Evolutionary conservation across 306 rosid genomes (phyloP).

Genomic region (Pueraria montana): DNA sequence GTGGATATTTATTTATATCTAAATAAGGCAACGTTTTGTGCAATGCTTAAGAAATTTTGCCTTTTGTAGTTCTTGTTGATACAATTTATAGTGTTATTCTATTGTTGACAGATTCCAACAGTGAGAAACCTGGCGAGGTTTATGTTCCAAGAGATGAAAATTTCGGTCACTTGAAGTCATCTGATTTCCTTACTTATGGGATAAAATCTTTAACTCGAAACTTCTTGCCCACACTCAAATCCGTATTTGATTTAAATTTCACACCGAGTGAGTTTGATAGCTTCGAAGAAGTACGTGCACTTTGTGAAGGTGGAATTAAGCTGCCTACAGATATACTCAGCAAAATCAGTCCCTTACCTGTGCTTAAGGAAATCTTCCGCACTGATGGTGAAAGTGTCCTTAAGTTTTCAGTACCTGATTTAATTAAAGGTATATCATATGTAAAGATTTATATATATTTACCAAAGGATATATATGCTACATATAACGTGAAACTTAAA

Average conservation of each 20-base stretch:
- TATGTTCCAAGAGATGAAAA: conserved; percentile 74
- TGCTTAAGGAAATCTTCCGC: conserved; percentile 46
- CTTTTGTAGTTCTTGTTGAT: too few species aligned
- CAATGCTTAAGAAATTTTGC: too few species aligned
- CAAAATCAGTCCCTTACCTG: conserved; percentile 56
- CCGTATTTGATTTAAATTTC: conserved; percentile 39
- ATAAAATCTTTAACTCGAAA: conserved; percentile 61
- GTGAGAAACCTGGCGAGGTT: conserved; percentile 44
- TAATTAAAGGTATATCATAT: conserved; percentile 62
- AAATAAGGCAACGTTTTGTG: not conserved
- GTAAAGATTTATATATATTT: too few species aligned
- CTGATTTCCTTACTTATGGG: conserved; percentile 64
- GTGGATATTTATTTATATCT: not conserved
- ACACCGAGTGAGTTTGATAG: conserved; percentile 60
- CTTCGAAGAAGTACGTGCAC: conserved; percentile 62
- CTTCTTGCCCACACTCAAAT: conserved; percentile 49
- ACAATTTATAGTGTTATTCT: not conserved
- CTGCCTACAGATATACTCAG: conserved; percentile 54
- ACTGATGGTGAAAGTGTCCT: conserved; percentile 65
- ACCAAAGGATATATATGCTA: too few species aligned
- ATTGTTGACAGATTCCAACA: conserved; percentile 53
- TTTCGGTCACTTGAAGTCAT: conserved; percentile 69
- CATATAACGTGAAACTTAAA: too few species aligned
- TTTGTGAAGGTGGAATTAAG: conserved; percentile 71
- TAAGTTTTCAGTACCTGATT: conserved; percentile 70